phyloP scores from a whole-genome alignment of 1,284 basidiomycete species.

The Cutaneotrichosporon sp. region DNA sequence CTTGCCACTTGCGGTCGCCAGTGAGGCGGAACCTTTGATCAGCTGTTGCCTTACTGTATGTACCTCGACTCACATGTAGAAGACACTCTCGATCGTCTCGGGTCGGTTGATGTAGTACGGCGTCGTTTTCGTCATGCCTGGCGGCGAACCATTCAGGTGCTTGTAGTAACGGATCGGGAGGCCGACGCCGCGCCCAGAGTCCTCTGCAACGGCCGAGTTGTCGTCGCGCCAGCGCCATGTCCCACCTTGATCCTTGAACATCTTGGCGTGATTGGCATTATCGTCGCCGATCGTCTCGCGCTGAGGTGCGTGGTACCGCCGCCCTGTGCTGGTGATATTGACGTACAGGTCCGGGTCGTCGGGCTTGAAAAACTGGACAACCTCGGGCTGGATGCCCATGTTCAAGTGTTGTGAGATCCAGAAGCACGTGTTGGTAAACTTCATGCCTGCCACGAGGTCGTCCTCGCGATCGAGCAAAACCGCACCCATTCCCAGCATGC shows the following conservation, averaged over 20 bases:
- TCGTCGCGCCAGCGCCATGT: conserved; percentile 36
- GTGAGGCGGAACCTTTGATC: conserved; percentile 58
- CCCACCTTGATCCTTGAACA: conserved; percentile 30
- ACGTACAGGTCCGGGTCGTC: conserved; percentile 35
- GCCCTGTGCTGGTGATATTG: conserved; percentile 33
- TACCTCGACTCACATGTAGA: conserved; percentile 50
- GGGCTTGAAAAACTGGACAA: conserved; percentile 44
- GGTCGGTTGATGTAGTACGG: conserved; percentile 55
- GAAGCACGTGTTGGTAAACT: conserved; percentile 57
- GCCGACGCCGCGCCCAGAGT: conserved; percentile 28
- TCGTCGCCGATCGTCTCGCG: conserved; percentile 15
- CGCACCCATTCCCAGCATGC: conserved; percentile 59
- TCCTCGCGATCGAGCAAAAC: conserved; percentile 53
- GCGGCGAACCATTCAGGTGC: conserved; percentile 42
- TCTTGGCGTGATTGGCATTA: conserved; percentile 26
- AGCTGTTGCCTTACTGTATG: not conserved
- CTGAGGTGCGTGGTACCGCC: conserved; percentile 28
- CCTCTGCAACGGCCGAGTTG: conserved; percentile 22
- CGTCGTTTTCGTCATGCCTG: conserved; percentile 38
- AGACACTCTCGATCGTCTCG: conserved; percentile 61
- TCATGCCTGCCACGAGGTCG: conserved; percentile 54
- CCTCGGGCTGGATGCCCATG: conserved; percentile 54
- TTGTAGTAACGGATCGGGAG: conserved; percentile 41
- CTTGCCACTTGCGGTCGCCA: conserved; percentile 60
- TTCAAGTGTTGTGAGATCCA: conserved; percentile 54